Conservation (phyloP, 2,329 filamentous ascomycete genomes). For the Diaporthe destruens region DNA sequence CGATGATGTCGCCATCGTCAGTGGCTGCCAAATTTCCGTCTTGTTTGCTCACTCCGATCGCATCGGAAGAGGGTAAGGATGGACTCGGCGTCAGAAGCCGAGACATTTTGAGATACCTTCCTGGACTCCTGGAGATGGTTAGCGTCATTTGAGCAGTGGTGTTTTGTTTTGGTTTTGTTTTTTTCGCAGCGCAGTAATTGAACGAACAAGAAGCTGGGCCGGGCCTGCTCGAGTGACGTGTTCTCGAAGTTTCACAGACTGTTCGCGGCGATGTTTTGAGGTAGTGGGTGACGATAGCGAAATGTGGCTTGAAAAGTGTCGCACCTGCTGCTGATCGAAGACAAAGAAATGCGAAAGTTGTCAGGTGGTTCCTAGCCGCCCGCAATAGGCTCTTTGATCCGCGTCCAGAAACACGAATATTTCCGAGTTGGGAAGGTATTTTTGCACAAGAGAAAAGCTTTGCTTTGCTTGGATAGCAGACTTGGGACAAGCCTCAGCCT, state of each 20-base stretch:
- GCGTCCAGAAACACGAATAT: neutral
- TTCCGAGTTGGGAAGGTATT: neutral
- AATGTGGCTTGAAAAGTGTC: constrained; percentile 1
- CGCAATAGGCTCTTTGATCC: constrained; percentile 10
- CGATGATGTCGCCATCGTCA: neutral
- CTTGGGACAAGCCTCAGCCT: neutral
- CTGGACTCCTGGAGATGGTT: neutral
- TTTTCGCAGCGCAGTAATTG: neutral
- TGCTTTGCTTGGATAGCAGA: neutral
- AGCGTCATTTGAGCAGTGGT: constrained; percentile 4
- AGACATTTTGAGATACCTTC: neutral
- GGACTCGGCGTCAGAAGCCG: neutral
- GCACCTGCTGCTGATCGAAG: neutral
- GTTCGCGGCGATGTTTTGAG: neutral
- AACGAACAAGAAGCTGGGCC: neutral
- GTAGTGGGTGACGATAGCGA: neutral
- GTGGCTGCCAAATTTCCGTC: too few species aligned
- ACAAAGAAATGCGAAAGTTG: neutral
- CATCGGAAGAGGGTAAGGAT: neutral
- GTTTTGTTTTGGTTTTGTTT: too few species aligned
- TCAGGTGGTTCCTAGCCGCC: neutral
- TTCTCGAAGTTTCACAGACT: neutral
- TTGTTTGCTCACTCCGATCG: neutral
- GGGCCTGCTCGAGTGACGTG: neutral
- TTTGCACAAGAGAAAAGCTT: neutral